Evolutionary conservation across 805 yeast species (phyloP), one percentile per base, ranked within the genome.

Genomic region (Hanseniaspora taiwanica): DNA sequence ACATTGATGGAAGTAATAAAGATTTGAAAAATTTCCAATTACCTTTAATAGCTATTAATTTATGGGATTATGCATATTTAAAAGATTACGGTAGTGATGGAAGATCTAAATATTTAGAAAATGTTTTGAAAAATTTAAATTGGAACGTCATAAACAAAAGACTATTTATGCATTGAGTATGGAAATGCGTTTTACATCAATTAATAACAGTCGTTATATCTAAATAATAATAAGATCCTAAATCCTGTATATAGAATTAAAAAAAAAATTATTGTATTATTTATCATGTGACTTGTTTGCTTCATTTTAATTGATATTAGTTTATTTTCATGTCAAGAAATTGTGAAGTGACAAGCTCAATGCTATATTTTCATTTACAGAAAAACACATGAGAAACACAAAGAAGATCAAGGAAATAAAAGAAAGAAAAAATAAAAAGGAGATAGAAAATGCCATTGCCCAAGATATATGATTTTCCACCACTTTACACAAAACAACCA

Each of bases 51-150:
- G 81, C 77, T 38, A 68, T 86, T 47, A 84, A 78, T 59, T 69
- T 81, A 48, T 87, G 96, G 95, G 94, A 89, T 58, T 74, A 77
- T 47, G 84, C 95, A n/a, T 91, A 79, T 58, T 52, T 85, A 35
- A 64, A 72, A 21, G 97, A 91, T 60, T 89, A 79, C 60, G 55
- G 51, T 18, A 21, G 27, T 14, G 35, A 20, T 18, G 93, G 91
- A 19, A 81, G 79, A 63, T 65, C 72, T 35, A 66, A 71, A 40
- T 91, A 81, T 60, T 69, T 91, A 48, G 72, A 72, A 45, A 78
- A 78, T 46, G 77, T 78, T 53, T 78, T 94, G 76, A 72, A 76
- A 39, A 69, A 84, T 48, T 71, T 87, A 44, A 78, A 89, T 62
- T 91, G 98, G 98, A 69, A 74, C 38, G 77, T 78, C 32, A 69